A percentile compares a stretch with the other conserved stretches of the same genome.
Conservation (phyloP, 176 grass and related monocot species). For the Pharus latifolius region DNA sequence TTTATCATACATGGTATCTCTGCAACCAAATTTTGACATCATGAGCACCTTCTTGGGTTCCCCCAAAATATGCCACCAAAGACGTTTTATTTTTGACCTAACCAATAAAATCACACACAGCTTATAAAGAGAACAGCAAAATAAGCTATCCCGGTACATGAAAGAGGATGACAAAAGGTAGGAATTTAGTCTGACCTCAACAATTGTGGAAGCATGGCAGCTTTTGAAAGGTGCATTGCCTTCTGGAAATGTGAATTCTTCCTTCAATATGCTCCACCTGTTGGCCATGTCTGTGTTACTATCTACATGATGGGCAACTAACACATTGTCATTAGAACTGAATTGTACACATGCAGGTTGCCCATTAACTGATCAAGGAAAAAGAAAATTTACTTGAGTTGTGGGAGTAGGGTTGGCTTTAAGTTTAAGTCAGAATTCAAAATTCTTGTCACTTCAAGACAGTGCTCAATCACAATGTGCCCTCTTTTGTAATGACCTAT, state of each 20-base stretch:
- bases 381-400: no score
- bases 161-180: not conserved
- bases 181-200: not conserved
- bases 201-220: constrained; percentile 43
- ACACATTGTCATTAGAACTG: no score
- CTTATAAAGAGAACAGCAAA: not conserved
- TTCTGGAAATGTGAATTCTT: constrained; percentile 28
- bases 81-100: constrained; percentile 30
- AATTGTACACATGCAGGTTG: no score
- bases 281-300: not conserved
- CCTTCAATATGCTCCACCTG: constrained; percentile 17
- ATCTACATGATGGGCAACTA: no score
- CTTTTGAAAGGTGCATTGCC: constrained; percentile 24
- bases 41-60: constrained; percentile 35
- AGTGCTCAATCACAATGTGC: not conserved
- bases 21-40: constrained; percentile 65
- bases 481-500: not conserved
- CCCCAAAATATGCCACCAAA: constrained; percentile 56
- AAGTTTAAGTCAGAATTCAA: not conserved
- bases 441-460: not conserved
- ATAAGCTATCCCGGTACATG: not conserved
- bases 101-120: not conserved
- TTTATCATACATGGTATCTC: constrained; percentile 30
- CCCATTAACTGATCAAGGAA: no score
- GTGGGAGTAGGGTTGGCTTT: no score